phyloP scores from a whole-genome alignment of 305 asterid genomes.

The Coffea humblotiana region DNA sequence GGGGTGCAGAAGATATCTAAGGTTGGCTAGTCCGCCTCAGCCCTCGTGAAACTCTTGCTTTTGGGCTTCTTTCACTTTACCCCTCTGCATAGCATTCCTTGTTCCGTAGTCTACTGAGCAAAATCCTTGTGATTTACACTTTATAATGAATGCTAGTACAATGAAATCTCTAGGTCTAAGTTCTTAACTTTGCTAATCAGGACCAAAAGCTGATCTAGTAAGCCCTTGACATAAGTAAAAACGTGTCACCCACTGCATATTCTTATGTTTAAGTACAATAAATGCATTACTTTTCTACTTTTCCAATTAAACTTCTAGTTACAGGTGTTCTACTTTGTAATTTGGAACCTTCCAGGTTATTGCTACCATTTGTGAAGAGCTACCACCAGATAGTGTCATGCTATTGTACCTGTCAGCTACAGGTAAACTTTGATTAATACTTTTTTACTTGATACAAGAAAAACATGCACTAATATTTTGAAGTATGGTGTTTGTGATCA shows the following conservation, averaged over 20 bases:
- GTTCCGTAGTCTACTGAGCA: background rate
- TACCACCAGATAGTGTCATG: conserved; percentile 80
- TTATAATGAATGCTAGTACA: too few species aligned
- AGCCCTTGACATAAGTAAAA: background rate
- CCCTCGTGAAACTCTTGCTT: background rate
- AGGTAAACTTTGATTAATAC: conserved; percentile 46
- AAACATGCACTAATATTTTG: conserved; percentile 23
- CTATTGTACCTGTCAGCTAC: conserved; percentile 79
- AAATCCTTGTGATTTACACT: background rate
- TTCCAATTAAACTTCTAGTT: background rate
- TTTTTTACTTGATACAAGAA: background rate
- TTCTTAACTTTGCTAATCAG: background rate
- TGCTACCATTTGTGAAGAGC: conserved; percentile 88
- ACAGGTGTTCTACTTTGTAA: background rate
- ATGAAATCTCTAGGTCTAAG: background rate
- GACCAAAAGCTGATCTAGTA: background rate
- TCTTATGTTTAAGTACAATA: background rate
- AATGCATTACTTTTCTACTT: background rate
- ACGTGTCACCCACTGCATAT: background rate
- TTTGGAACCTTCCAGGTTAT: conserved; percentile 55
- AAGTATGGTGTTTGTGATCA: conserved; percentile 19
- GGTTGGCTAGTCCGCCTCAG: background rate
- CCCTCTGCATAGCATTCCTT: background rate
- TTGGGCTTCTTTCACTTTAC: background rate
- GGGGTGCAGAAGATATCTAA: background rate